phyloP scores from a whole-genome alignment of 2,329 filamentous ascomycete species.

The Purpureocillium takamizusanense region DNA sequence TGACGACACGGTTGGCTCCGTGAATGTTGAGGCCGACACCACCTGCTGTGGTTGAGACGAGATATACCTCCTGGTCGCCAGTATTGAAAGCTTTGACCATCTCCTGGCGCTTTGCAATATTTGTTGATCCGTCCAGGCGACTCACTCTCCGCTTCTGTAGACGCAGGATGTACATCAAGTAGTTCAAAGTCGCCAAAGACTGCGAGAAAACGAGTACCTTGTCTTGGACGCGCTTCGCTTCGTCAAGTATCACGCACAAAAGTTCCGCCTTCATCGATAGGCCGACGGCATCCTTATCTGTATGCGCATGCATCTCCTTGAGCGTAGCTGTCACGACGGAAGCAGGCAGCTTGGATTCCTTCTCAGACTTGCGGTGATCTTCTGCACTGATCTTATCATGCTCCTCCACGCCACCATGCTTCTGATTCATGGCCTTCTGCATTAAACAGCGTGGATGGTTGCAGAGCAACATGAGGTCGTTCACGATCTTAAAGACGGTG shows the following conservation, averaged over 20 bases:
- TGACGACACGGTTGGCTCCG: conserved; percentile 75
- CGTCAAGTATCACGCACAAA: conserved; percentile 59
- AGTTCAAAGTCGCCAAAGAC: conserved; percentile 60
- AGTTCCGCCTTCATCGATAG: conserved; percentile 62
- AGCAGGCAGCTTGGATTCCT: too few species aligned
- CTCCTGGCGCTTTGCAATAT: conserved; percentile 47
- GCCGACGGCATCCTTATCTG: conserved; percentile 31
- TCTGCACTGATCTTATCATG: conserved; percentile 9
- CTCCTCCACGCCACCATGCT: conserved; percentile 6
- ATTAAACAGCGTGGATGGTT: conserved; percentile 43
- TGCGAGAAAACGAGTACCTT: conserved; percentile 78
- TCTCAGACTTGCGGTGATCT: too few species aligned
- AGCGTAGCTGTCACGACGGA: conserved; percentile 18
- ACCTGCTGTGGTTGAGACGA: conserved; percentile 79
- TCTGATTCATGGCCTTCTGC: conserved; percentile 16
- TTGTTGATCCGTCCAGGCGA: conserved; percentile 61
- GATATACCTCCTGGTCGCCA: conserved; percentile 48
- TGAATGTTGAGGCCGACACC: conserved; percentile 77
- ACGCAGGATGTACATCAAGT: conserved; percentile 50
- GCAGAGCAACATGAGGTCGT: conserved; percentile 37
- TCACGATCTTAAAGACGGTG: conserved; percentile 25
- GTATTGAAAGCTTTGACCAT: conserved; percentile 62
- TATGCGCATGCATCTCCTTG: conserved; percentile 25
- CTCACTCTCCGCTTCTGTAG: conserved; percentile 35
- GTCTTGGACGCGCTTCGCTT: conserved; percentile 53